A percentile compares a stretch with the other conserved stretches of the same genome.
Conservation (phyloP, 2,329 filamentous ascomycete species). For the Alternaria novae-zelandiae region DNA sequence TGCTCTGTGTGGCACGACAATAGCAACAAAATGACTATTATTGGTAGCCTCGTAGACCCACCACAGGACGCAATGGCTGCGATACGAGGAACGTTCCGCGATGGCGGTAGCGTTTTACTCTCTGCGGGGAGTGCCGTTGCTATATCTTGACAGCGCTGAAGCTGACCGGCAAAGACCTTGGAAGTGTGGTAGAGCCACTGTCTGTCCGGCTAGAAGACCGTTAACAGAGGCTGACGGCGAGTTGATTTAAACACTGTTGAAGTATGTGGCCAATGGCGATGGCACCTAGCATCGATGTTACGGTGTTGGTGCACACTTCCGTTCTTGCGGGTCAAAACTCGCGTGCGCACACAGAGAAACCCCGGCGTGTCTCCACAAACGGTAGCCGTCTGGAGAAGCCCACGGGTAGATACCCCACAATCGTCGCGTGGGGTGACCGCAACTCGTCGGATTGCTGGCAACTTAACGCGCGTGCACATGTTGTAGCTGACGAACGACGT, state of each 20-base stretch:
- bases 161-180: background rate
- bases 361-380: background rate
- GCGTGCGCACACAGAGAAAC: background rate
- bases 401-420: background rate
- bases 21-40: background rate
- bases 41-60: background rate
- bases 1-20: background rate
- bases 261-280: background rate
- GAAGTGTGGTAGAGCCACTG: background rate
- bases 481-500: background rate
- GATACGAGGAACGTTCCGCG: background rate
- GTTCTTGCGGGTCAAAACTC: background rate
- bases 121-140: background rate
- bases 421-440: background rate
- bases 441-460: background rate
- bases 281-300: background rate
- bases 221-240: background rate
- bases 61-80: background rate
- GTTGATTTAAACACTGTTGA: background rate
- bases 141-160: background rate
- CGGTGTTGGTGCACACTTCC: background rate
- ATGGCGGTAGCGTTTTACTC: background rate
- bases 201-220: background rate
- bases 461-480: background rate
- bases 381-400: background rate